Evolutionary conservation across 139 green algal genomes (phyloP), one percentile per base, ranked within the genome.

Genomic region (Haematococcus lacustris): DNA sequence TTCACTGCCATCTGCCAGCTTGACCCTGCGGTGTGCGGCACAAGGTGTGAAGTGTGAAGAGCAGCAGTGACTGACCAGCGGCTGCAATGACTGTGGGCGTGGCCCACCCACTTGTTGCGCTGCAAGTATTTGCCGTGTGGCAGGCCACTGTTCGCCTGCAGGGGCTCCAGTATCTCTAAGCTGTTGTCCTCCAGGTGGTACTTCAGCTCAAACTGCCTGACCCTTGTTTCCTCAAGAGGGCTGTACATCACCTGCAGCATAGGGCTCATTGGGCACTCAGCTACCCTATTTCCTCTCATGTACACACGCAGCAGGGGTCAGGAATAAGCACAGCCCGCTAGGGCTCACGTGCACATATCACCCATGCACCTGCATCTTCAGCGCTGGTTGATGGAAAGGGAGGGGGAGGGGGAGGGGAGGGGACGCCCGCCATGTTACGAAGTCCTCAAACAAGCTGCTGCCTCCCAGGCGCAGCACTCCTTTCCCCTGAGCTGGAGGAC

Each of bases 181-280:
- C 70, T 87, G 73, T 82, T 83, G 66, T 96, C 88, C 78, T 94
- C 88, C 60, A 95, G 71, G 73, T 93, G 93, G 76, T 88, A 90
- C 59, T 85, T 70, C 60, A 84, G 62, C 21, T 73, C 32, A 62
- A 73, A 78, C 1, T 40, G 60, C 23, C 80, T 61, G 26, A 83
- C 66, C 1, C 80, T 59, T 50, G 53, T 70, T 23, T 75, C 32
- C 71, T 86, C 81, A 26, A 68, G 9, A 0, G 75, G 51, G 62
- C 67, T 83, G 65, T 83, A 51, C 28, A 57, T 32, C 30, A 86
- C 74, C 23, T 65, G 34, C 62, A 83, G 77, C 2, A 35, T 43
- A 50, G 94, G n/a, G 6, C 23, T 17, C 38, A 3, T 17, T 66
- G n/a, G 60, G 30, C 47, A 57, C 47, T 57, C 13, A n/a, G 1